A percentile compares a stretch with the other conserved stretches of the same genome.
Evolutionary conservation across 2,329 filamentous ascomycete genomes (phyloP).

Genomic region (Sarocladiaceae sp.): DNA sequence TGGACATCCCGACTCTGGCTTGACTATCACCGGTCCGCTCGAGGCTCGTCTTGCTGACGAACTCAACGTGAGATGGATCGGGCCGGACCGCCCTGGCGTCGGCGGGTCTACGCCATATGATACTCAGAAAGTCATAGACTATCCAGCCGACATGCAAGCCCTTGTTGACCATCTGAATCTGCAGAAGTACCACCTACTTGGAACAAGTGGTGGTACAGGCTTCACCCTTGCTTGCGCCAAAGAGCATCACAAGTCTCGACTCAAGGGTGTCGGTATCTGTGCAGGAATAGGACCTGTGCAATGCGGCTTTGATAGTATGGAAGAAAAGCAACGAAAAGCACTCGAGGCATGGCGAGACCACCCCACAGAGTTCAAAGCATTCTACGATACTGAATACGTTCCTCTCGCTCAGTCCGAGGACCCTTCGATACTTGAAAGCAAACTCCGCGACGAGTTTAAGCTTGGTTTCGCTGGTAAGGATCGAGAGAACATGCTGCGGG

Average conservation of each 20-base stretch:
- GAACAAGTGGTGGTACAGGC: constrained; percentile 6
- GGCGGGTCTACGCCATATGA: constrained; percentile 3
- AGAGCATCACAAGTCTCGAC: constrained; percentile 1
- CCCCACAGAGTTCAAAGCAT: neutral
- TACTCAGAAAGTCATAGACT: constrained; percentile 5
- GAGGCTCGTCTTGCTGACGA: constrained; percentile 1
- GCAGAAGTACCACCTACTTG: constrained; percentile 7
- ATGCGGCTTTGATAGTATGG: neutral
- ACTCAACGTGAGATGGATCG: constrained; percentile 10
- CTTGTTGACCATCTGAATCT: constrained; percentile 9
- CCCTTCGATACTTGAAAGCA: neutral
- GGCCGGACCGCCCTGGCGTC: constrained; percentile 10
- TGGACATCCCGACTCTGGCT: constrained; percentile 3
- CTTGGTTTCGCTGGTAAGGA: neutral
- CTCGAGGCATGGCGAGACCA: neutral
- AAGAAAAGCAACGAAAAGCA: neutral
- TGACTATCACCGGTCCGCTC: constrained; percentile 1
- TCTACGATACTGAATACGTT: constrained; percentile 1
- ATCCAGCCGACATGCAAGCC: constrained; percentile 7
- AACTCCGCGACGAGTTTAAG: neutral
- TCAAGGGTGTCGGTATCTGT: constrained; percentile 8
- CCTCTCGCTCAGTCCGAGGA: constrained; percentile 1
- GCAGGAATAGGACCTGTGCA: constrained; percentile 8
- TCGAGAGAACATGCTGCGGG: neutral
- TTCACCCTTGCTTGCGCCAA: constrained; percentile 11